Conservation (phyloP, 1,284 basidiomycete species). For the Vanrija sp. region DNA sequence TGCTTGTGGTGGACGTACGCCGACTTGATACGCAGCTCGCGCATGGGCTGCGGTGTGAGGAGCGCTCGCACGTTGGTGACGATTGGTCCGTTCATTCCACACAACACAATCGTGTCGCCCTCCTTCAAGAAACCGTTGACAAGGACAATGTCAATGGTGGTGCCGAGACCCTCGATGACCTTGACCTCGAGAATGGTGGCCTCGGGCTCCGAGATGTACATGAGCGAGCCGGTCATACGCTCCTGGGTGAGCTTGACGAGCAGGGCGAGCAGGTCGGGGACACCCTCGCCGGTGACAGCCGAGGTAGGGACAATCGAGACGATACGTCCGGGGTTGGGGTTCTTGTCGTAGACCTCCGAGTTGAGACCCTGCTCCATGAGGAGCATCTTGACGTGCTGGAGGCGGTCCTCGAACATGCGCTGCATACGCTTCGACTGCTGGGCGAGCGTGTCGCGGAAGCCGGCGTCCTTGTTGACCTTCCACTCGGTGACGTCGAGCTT, state of each 20-base stretch:
- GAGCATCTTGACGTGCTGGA: slow-evolving; percentile 78
- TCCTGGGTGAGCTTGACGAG: slow-evolving; percentile 96
- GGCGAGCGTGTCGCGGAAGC: slow-evolving; percentile 87
- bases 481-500: slow-evolving; percentile 62
- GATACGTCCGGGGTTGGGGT: slow-evolving; percentile 91
- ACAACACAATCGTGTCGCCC: slow-evolving; percentile 93
- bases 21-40: slow-evolving; percentile 96
- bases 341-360: slow-evolving; percentile 92
- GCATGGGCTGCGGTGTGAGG: slow-evolving; percentile 92
- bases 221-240: slow-evolving; percentile 93
- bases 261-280: slow-evolving; percentile 99
- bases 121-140: slow-evolving; percentile 92
- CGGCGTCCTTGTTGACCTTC: slow-evolving; percentile 84
- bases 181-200: slow-evolving; percentile 99
- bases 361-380: slow-evolving; percentile 98
- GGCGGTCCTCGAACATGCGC: slow-evolving; percentile 89
- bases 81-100: slow-evolving; percentile 96
- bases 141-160: slow-evolving; percentile 95
- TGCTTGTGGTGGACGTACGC: slow-evolving; percentile 97
- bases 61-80: slow-evolving; percentile 92
- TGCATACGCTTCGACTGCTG: slow-evolving; percentile 77
- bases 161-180: slow-evolving; percentile 96
- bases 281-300: slow-evolving; percentile 95
- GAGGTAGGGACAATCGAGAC: slow-evolving; percentile 98
- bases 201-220: slow-evolving; percentile 97